phyloP scores from a whole-genome alignment of 2,329 filamentous ascomycete species.

The Clathrospora elynae region DNA sequence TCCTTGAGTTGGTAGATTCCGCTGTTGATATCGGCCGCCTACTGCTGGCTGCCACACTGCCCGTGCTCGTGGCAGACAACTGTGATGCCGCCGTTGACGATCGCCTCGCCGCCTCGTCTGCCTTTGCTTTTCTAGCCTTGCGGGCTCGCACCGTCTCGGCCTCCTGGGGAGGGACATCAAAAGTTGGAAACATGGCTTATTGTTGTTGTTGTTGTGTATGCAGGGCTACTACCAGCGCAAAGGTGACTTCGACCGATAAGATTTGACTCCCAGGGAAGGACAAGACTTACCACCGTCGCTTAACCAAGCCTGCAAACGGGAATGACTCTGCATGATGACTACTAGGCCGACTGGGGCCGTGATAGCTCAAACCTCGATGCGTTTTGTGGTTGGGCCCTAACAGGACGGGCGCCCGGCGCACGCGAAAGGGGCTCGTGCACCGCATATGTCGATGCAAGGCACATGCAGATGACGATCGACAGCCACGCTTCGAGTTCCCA shows the following conservation, averaged over 20 bases:
- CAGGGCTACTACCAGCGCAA: slow-evolving; percentile 2
- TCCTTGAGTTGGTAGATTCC: too few species aligned
- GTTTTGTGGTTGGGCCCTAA: slow-evolving; percentile 2
- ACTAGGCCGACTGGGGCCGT: slow-evolving; percentile 6
- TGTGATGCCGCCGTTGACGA: slow-evolving; percentile 29
- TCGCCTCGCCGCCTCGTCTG: slow-evolving; percentile 25
- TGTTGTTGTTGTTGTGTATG: slow-evolving; percentile 12
- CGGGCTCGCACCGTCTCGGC: slow-evolving; percentile 35
- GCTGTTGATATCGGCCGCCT: too few species aligned
- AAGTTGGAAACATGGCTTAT: slow-evolving; percentile 35
- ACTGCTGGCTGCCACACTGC: slow-evolving; percentile 16
- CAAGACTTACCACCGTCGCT: slow-evolving; percentile 3
- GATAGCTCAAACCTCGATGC: slow-evolving; percentile 2
- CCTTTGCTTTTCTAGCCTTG: slow-evolving; percentile 29
- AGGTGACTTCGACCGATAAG: slow-evolving; percentile 11
- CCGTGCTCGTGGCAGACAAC: slow-evolving; percentile 29
- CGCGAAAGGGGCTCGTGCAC: too few species aligned
- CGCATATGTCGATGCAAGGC: too few species aligned
- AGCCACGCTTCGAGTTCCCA: too few species aligned
- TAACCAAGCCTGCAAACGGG: slow-evolving; percentile 1
- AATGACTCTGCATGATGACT: slow-evolving; percentile 4
- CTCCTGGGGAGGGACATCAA: slow-evolving; percentile 33
- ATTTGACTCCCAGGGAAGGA: slow-evolving; percentile 6
- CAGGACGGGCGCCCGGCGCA: neutral
- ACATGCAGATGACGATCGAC: too few species aligned